Evolutionary conservation across 805 yeast species (phyloP).

Genomic region (Metschnikowia kofuensis): DNA sequence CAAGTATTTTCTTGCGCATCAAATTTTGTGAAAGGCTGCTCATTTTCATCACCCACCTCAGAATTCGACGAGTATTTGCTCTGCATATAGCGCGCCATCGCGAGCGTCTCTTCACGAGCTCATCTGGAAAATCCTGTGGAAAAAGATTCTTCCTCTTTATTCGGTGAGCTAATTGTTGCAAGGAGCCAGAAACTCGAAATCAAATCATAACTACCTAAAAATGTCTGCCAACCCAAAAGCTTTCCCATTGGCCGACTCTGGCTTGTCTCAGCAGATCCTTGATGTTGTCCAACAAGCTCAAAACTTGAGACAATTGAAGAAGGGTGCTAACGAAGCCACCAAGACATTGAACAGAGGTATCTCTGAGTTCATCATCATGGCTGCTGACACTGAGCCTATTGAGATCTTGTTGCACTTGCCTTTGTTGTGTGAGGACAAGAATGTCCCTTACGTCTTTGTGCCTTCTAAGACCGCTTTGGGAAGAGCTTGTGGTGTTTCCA

Average conservation of each 20-base stretch:
- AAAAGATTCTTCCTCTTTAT: conserved; percentile 5
- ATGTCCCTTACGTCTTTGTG: conserved; percentile 98
- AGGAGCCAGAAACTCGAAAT: conserved; percentile 23
- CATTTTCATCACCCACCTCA: too few species aligned
- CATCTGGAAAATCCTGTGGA: conserved; percentile 4
- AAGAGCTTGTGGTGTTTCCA: conserved; percentile 99
- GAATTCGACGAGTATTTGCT: background rate
- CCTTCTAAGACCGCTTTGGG: conserved; percentile 98
- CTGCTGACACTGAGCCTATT: conserved; percentile 99
- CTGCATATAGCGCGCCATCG: conserved; percentile 4
- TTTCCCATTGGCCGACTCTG: conserved; percentile 97
- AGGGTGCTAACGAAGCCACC: conserved; percentile 99
- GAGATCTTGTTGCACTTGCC: conserved; percentile 98
- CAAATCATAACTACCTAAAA: conserved; percentile 2
- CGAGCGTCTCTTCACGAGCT: conserved; percentile 2
- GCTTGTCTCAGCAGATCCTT: conserved; percentile 91
- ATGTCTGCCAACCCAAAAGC: conserved; percentile 97
- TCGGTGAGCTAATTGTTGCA: conserved; percentile 30
- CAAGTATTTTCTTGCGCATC: too few species aligned
- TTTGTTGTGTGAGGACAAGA: conserved; percentile 96
- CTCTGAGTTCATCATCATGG: conserved; percentile 98
- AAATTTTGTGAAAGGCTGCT: too few species aligned
- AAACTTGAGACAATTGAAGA: conserved; percentile 96
- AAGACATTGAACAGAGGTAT: conserved; percentile 99
- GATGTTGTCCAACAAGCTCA: conserved; percentile 98